Evolutionary conservation across 2,329 filamentous ascomycete species (phyloP), one percentile per base, ranked within the genome.

Genomic region (Fonsecaea erecta): DNA sequence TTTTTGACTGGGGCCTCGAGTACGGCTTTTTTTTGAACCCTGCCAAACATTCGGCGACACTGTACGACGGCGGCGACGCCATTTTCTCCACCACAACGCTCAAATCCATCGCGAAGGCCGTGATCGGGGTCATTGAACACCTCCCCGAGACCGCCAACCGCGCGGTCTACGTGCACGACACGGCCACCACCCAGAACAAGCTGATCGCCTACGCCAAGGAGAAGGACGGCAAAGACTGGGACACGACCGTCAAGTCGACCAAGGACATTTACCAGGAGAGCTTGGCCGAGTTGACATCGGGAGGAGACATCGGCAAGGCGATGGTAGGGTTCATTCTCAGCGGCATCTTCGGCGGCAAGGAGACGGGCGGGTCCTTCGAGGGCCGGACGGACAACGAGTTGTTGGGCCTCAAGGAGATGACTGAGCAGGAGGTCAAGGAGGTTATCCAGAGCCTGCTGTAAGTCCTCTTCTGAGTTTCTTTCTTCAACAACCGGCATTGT

Each of bases 91-190:
- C 78, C 9, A 85, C 85, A 0, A 83, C 79, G 0, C 76, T 88
- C 0, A 68, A 72, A 0, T 78, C 78, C 1, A 72, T 87, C 16
- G 85, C 74, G 0, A 75, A 81, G 24, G 82, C 80, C 1, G 77
- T 88, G 0, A 79, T 81, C 0, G 82, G 80, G 0, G 75, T 86
- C 1, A 73, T 87, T 1, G 63, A 71, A 7, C 77, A 86, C 58
- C 81, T 78, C 0, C 79, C 82, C 1, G 80, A 84, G 71, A 87
- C 85, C 1, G 64, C 80, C 73, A 87, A 88, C 71, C 77, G 80
- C 1, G 62, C 73, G 4, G 77, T 88, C 1, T 80, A 78, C 64
- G 74, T 85, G 18, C 73, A 82, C 4, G 79, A 81, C 26, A 73
- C 78, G 3, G 73, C 77, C 4, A 73, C 80, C 14, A 80, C 82